Conservation (phyloP, 495 filamentous ascomycete genomes). For the Gamarada debralockiae region DNA sequence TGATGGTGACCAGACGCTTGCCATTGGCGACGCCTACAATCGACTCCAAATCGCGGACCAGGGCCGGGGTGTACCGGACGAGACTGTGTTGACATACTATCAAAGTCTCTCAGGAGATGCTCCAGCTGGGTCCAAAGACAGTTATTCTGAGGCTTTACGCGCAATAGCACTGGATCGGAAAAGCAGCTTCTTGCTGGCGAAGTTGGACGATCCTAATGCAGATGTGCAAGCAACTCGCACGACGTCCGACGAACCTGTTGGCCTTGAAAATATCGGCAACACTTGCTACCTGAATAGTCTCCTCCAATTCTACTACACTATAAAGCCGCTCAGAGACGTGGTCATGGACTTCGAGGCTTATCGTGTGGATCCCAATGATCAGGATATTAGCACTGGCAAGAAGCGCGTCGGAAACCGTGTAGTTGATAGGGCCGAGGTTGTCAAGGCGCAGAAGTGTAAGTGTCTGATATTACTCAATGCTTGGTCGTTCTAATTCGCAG, state of each 20-base stretch:
- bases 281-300: conserved; percentile 98
- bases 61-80: conserved; percentile 15
- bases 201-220: conserved; percentile 27
- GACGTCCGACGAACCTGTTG: conserved; percentile 61
- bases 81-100: conserved; percentile 23
- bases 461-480: conserved; percentile 10
- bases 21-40: conserved; percentile 23
- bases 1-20: conserved; percentile 5
- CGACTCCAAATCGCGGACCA: conserved; percentile 19
- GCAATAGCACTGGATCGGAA: conserved; percentile 23
- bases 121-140: conserved; percentile 24
- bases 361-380: conserved; percentile 49
- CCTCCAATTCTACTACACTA: conserved; percentile 90
- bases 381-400: conserved; percentile 48
- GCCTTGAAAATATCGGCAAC: conserved; percentile 89
- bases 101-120: conserved; percentile 16
- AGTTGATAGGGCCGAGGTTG: conserved; percentile 57
- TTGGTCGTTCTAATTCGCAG: conserved; percentile 4
- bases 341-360: conserved; percentile 68
- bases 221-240: conserved; percentile 10
- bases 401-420: conserved; percentile 59
- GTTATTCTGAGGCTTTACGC: conserved; percentile 23
- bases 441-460: conserved; percentile 69
- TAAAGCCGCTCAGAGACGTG: conserved; percentile 77
- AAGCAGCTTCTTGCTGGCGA: conserved; percentile 23